Evolutionary conservation across 805 yeast species (phyloP), one percentile per base, ranked within the genome.

Genomic region (Spencermartinsiella europaea): DNA sequence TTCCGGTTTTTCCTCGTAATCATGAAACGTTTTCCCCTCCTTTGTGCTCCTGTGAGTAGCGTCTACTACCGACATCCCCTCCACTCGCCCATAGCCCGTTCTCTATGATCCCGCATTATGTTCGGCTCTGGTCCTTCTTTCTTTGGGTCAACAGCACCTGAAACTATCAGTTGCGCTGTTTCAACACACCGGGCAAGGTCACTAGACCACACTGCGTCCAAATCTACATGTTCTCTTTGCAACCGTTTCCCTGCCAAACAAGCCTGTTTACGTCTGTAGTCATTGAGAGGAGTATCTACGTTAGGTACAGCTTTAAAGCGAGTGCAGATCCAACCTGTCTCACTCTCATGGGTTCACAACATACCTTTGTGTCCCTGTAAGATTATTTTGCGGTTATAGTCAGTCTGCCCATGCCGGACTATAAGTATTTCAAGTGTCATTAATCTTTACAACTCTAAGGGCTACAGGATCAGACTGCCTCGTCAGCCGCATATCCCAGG

Each of bases 331-430:
- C n/a, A n/a, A n/a, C n/a, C n/a, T n/a, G n/a, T n/a, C n/a, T n/a
- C n/a, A n/a, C n/a, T n/a, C n/a, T n/a, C n/a, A n/a, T n/a, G n/a
- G n/a, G n/a, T n/a, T n/a, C n/a, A n/a, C n/a, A n/a, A 27, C 17
- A 25, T 25, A 25, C 31, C 31, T 7, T 42, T 57, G 59, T 87
- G 95, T 1, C 96, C 96, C 64, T 87, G 96, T 34, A 87, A 64
- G 41, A 83, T 82, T 64, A 79, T 82, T 44, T 74, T 60, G 34
- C 73, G 71, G 60, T 87, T 87, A 63, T 82, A 81, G 47, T 80
- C 80, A 0, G 96, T 87, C 61, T 84, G 93, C 1, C 95, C 96
- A 57, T 87, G 96, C 57, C 96, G 76, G 3, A 87, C 77, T 3
- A 86, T 62, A 20, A 54, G 34, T 12, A 57, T 40, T n/a, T 45